Conservation (phyloP, 495 filamentous ascomycete genomes). For the Penicillium coprophilum region DNA sequence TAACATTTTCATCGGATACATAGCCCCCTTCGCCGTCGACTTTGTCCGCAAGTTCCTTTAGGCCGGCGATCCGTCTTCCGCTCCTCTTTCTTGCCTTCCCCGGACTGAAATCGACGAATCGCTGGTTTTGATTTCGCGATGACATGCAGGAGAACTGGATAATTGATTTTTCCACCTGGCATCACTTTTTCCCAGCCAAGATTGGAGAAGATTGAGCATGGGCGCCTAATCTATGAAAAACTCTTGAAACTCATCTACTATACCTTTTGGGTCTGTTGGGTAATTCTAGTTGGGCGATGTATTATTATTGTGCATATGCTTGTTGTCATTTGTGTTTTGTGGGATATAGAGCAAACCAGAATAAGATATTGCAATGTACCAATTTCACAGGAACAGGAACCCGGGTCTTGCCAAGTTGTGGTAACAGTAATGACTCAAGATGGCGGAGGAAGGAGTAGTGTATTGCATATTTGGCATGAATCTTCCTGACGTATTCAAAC, state of each 20-base stretch:
- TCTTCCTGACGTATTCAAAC: too few species aligned
- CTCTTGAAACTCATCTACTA: conserved; percentile 4
- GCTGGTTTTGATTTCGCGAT: conserved; percentile 12
- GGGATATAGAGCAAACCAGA: conserved; percentile 25
- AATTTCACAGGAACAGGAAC: too few species aligned
- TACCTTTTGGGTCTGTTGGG: conserved; percentile 2
- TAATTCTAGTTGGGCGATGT: conserved; percentile 24
- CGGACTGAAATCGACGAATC: conserved; percentile 8
- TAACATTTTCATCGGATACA: not conserved
- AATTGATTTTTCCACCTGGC: conserved; percentile 5
- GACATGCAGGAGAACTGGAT: conserved; percentile 4
- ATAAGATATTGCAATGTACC: conserved; percentile 18
- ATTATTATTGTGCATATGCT: conserved; percentile 42
- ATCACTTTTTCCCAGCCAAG: not conserved
- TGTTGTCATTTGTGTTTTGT: conserved; percentile 23
- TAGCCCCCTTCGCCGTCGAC: conserved; percentile 83
- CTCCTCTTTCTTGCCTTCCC: conserved; percentile 5
- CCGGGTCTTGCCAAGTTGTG: not conserved
- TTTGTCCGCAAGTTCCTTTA: conserved; percentile 74
- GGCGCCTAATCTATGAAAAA: not conserved
- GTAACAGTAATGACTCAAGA: not conserved
- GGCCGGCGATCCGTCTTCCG: conserved; percentile 18
- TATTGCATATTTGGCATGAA: not conserved
- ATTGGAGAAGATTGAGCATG: not conserved
- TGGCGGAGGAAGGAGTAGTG: not conserved